Percentiles rank a stretch among this genome's conserved stretches.
These are phyloP conservation scores for Pseudocercospora eumusae DNA, from an alignment of 2,329 filamentous ascomycete species.

Conservation along the genomic window DNA sequence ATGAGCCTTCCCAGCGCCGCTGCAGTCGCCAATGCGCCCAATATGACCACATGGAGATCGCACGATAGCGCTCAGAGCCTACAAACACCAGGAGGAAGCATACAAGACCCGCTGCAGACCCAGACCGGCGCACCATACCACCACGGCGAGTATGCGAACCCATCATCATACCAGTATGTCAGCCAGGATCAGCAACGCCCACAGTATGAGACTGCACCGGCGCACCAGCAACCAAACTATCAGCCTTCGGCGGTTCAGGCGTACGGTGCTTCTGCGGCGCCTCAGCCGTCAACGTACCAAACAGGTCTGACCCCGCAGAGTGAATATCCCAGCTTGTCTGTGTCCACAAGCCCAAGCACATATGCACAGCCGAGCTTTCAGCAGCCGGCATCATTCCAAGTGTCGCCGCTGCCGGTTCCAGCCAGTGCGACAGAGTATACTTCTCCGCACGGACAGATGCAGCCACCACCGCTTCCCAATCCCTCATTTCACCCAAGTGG, in stretches of 20 bases:
- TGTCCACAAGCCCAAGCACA: slow-evolving; percentile 29
- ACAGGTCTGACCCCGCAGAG: slow-evolving; percentile 27
- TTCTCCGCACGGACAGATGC: slow-evolving; percentile 33
- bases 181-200: slow-evolving; percentile 30
- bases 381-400: slow-evolving; percentile 26
- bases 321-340: slow-evolving; percentile 32
- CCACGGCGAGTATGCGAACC: slow-evolving; percentile 26
- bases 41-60: slow-evolving; percentile 35
- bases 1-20: slow-evolving; percentile 26
- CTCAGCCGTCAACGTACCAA: slow-evolving; percentile 25
- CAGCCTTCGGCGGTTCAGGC: slow-evolving; percentile 17
- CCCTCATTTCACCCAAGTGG: slow-evolving; percentile 27
- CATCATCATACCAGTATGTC: slow-evolving; percentile 31
- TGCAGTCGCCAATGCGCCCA: slow-evolving; percentile 24
- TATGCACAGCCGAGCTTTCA: slow-evolving; percentile 27
- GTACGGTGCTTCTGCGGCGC: slow-evolving; percentile 10
- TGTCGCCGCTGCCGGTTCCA: slow-evolving; percentile 31
- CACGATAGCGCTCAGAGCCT: slow-evolving; percentile 31
- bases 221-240: slow-evolving; percentile 25
- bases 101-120: slow-evolving; percentile 26
- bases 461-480: slow-evolving; percentile 31
- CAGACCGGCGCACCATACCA: slow-evolving; percentile 20
- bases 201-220: slow-evolving; percentile 31
- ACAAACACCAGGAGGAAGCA: slow-evolving; percentile 14
- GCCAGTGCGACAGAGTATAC: slow-evolving; percentile 26